Evolutionary conservation across 306 rosid species (phyloP), one percentile per base, ranked within the genome.

Genomic region (Malus sylvestris): DNA sequence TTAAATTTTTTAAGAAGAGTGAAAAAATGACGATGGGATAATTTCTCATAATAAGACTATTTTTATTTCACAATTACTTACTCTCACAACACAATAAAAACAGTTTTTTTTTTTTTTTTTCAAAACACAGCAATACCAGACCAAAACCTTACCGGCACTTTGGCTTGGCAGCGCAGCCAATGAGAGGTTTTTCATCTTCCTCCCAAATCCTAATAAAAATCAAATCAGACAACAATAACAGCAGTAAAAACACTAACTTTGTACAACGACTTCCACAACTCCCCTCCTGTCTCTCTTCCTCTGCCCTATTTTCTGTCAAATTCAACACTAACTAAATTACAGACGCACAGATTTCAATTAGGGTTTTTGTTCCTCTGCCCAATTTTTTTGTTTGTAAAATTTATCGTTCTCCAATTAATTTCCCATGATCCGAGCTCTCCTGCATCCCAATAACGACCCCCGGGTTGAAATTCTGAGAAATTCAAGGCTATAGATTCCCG

Each of bases 391-490:
- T 12, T 27, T 35, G 29, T 29, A 68, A 61, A n/a, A 8, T 22
- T 58, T 9, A 1, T 10, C 53, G 13, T 42, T 64, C 23, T 30
- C 52, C 53, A 30, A 16, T 29, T 25, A 27, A 14, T 29, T 70
- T 55, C 73, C 51, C 55, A 45, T 59, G 78, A 78, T 73, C 85
- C 72, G 75, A 78, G 15, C 71, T 58, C 22, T 8, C 78, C 51
- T 7, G 30, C 25, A 19, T 20, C 67, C 60, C 68, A 69, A 32
- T 38, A 80, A 16, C 77, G 30, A 40, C 73, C 59, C 59, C 64
- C 40, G 29, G 63, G 59, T 30, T 70, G 35, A 19, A 52, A 71
- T 52, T 46, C 78, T 70, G 61, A 15, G 44, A 14, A 70, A 35
- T 20, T 51, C 63, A 32, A 61, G 40, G 40, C 40, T 35, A 35